Conservation (phyloP, 2,329 filamentous ascomycete genomes). For the Phialophora verrucosa region DNA sequence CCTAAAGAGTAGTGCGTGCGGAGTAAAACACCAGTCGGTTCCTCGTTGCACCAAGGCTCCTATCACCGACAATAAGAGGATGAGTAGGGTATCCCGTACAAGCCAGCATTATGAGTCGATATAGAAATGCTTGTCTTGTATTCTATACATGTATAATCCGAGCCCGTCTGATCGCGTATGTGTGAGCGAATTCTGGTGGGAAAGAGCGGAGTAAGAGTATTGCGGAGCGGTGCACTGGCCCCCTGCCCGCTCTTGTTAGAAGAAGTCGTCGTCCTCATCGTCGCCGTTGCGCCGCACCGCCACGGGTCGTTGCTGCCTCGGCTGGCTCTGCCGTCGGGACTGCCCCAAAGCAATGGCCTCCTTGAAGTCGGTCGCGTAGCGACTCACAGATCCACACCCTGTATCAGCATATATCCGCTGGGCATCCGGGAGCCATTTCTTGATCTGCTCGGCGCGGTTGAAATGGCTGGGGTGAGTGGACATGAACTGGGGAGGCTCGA, state of each 20-base stretch:
- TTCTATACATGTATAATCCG: not conserved
- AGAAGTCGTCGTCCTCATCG: constrained; percentile 32
- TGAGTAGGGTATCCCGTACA: not conserved
- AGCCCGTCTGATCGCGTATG: not conserved
- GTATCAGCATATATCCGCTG: constrained; percentile 48
- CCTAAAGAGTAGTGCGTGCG: constrained; percentile 10
- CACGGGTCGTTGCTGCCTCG: constrained; percentile 9
- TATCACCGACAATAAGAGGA: not conserved
- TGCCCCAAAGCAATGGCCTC: constrained; percentile 19
- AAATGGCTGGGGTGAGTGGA: constrained; percentile 64
- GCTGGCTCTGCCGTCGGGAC: constrained; percentile 7
- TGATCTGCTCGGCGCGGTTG: constrained; percentile 61
- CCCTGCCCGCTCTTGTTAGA: constrained; percentile 2
- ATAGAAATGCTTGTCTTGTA: not conserved
- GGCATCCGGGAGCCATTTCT: constrained; percentile 55
- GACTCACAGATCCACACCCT: constrained; percentile 45
- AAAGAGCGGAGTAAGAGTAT: not conserved
- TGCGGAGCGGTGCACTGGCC: not conserved
- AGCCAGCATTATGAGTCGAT: not conserved
- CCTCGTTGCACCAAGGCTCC: not conserved
- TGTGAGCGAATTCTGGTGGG: not conserved
- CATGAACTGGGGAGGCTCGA: constrained; percentile 60
- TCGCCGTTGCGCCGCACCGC: constrained; percentile 6
- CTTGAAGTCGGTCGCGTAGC: constrained; percentile 28
- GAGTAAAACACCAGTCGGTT: constrained; percentile 11